Evolutionary conservation across 2,329 filamentous ascomycete genomes (phyloP).

Genomic region (Capronia americana): DNA sequence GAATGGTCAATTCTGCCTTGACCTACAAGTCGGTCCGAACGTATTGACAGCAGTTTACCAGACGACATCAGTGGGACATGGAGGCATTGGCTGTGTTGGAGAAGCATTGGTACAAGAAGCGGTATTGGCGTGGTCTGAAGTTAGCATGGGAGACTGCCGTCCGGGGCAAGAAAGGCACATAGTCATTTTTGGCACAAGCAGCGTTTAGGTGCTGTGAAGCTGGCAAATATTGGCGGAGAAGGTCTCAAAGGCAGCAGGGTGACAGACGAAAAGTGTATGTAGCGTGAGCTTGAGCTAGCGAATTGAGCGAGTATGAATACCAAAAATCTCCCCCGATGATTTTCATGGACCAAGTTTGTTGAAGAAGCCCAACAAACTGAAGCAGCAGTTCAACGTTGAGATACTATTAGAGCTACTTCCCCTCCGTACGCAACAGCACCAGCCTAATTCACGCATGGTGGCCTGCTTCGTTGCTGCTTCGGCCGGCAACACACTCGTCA

Average conservation of each 20-base stretch:
- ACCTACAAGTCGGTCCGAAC: background rate
- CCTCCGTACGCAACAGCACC: too few species aligned
- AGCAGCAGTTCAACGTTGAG: background rate
- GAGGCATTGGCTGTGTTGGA: constrained; percentile 24
- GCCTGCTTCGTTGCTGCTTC: too few species aligned
- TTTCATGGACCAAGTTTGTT: too few species aligned
- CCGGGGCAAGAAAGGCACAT: background rate
- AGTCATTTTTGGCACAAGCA: background rate
- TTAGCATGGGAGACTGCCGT: background rate
- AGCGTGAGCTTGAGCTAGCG: constrained; percentile 6
- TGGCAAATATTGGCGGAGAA: background rate
- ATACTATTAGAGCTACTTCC: too few species aligned
- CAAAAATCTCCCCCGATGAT: background rate
- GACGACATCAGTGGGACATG: constrained; percentile 5
- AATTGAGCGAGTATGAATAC: constrained; percentile 24
- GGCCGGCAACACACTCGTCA: too few species aligned
- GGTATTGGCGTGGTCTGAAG: constrained; percentile 4
- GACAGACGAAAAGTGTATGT: constrained; percentile 1
- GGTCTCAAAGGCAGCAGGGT: background rate
- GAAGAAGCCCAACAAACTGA: background rate
- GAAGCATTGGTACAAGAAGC: constrained; percentile 20
- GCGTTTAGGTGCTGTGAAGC: background rate
- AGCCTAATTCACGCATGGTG: too few species aligned
- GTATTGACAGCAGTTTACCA: constrained; percentile 16
- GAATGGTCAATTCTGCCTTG: background rate